These are phyloP conservation scores for Erodium moschatum DNA, from an alignment of 441 rosid species.

Conservation along the genomic window DNA sequence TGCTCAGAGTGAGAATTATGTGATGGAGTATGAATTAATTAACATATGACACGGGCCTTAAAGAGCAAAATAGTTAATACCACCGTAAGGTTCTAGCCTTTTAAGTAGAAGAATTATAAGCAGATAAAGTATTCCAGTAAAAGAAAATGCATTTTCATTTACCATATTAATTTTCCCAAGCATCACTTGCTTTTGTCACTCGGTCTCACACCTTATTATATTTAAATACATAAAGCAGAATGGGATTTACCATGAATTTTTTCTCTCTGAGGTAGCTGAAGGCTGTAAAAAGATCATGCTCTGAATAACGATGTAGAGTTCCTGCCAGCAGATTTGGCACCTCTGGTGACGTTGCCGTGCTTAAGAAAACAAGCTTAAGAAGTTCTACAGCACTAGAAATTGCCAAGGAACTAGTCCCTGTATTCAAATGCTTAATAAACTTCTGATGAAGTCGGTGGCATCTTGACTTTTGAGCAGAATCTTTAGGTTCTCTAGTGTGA, in stretches of 20 bases:
- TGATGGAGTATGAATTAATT: neutral
- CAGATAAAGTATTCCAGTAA: neutral
- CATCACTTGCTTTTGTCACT: neutral
- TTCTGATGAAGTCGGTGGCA: constrained; percentile 44
- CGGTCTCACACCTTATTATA: neutral
- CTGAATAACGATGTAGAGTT: constrained; percentile 80
- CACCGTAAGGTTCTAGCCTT: neutral
- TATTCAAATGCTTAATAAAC: constrained; percentile 48
- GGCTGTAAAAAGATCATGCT: constrained; percentile 89
- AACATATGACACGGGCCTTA: neutral
- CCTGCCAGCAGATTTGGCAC: constrained; percentile 63
- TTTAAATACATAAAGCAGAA: constrained; percentile 15
- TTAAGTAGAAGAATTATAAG: neutral
- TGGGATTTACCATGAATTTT: constrained; percentile 61
- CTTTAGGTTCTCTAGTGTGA: constrained; percentile 31
- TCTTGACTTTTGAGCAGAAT: constrained; percentile 38
- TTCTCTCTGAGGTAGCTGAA: constrained; percentile 89
- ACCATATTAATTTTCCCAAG: constrained; percentile 10
- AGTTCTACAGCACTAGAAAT: constrained; percentile 90
- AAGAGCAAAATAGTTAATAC: neutral
- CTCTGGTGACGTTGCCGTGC: constrained; percentile 58
- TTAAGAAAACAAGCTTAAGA: constrained; percentile 85
- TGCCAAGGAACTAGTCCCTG: constrained; percentile 58
- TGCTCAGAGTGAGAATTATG: neutral
- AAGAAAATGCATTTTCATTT: neutral